Base-by-base conservation (phyloP, 768 basidiomycete genomes). In the Lentinula aciculospora region DNA sequence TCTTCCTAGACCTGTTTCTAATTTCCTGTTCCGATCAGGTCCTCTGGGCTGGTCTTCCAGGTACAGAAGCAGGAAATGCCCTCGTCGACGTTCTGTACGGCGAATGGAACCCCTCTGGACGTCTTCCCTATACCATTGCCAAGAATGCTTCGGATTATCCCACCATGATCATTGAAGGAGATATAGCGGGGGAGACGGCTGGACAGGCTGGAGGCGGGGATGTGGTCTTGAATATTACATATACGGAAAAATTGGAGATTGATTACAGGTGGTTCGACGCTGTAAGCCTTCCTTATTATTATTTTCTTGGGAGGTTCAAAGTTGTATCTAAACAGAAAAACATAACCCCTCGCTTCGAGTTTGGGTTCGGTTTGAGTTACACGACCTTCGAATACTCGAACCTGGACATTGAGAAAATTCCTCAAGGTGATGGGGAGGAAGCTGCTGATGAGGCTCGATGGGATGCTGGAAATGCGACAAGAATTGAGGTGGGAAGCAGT, bases 321-420 rank as follows among this genome's bases (percentile, higher is more conserved):
- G 36, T 50, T 51, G 61, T 21, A 32, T 15, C 31, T 34, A 69
- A 29, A 70, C 55, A 29, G 81, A 73, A 81, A 69, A 81, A 85
- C 60, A 90, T 92, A 61, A 77, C 77, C 0, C 92, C 92, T 3
- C 88, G 89, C 36, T 93, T 84, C 65, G 90, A 92, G 66, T 98
- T 98, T 68, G 94, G 94, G 4, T 95, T 85, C 67, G 94, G 94
- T 0, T 68, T 95, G 65, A 89, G 85, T 57, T 98, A 97, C 74
- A 88, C 94, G 37, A 79, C 72, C 2, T 98, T 95, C 69, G 70
- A 79, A 31, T 95, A 92, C 68, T 82, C 77, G 42, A 72, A 79
- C 31, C 72, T 94, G 10, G 62, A 74, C 2, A 70, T 90, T 32
- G 67, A 66, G 15, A 72, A 74, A 56, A 68, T 88, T 3, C 54